Conservation (phyloP, 164 flowering plant species). For the Cinnamomum micranthum region DNA sequence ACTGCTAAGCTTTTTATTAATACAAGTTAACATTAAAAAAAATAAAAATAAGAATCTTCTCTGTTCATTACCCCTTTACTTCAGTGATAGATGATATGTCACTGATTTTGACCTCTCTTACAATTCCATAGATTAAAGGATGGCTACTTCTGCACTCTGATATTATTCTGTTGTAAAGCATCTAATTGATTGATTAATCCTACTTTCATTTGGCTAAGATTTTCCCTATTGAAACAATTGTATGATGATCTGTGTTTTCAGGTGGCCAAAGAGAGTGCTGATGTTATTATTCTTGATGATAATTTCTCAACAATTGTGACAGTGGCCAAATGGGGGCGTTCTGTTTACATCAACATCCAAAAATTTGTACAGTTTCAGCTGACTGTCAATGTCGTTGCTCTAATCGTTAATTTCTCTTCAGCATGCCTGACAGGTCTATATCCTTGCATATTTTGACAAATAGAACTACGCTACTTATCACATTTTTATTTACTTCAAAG, state of each 20-base stretch:
- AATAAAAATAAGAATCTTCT: too few species aligned
- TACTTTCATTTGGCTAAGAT: not conserved
- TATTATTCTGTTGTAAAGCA: too few species aligned
- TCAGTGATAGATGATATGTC: too few species aligned
- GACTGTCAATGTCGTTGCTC: slow-evolving; percentile 89
- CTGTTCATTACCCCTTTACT: too few species aligned
- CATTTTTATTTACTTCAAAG: not conserved
- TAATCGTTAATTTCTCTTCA: slow-evolving; percentile 84
- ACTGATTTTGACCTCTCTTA: too few species aligned
- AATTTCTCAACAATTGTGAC: slow-evolving; percentile 94
- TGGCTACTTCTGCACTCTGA: too few species aligned
- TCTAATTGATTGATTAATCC: not conserved
- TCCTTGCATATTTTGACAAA: not conserved
- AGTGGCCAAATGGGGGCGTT: slow-evolving; percentile 97
- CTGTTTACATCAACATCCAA: slow-evolving; percentile 84
- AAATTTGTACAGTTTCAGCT: slow-evolving; percentile 94
- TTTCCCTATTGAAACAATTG: not conserved
- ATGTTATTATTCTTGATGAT: slow-evolving; percentile 87
- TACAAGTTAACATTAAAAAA: too few species aligned
- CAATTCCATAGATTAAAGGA: too few species aligned
- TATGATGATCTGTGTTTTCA: slow-evolving; percentile 16
- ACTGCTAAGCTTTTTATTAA: too few species aligned
- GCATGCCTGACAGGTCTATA: slow-evolving; percentile 83
- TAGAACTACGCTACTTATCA: not conserved
- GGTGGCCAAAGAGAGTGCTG: slow-evolving; percentile 99